Evolutionary conservation across 352 stramenopile genomes (phyloP).

Genomic region (Nothophytophthora sp.): DNA sequence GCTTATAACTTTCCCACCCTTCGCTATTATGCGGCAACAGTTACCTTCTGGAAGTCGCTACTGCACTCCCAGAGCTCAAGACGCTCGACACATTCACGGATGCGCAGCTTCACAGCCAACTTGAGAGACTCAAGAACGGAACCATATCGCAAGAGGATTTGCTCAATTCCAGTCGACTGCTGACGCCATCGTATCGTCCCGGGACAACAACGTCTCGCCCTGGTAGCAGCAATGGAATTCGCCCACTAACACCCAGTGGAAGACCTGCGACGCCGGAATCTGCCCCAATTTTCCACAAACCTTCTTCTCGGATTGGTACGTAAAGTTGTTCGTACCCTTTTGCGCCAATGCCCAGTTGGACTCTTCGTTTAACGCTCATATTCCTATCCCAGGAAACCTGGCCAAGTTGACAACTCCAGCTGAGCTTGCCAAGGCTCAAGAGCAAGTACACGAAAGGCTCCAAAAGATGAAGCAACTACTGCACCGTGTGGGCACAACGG

Average conservation of each 20-base stretch:
- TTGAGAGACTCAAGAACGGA: slow-evolving; percentile 47
- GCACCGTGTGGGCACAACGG: slow-evolving; percentile 28
- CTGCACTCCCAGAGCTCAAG: slow-evolving; percentile 50
- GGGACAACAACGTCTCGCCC: slow-evolving; percentile 30
- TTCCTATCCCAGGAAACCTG: slow-evolving; percentile 31
- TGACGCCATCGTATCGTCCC: slow-evolving; percentile 38
- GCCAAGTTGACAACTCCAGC: slow-evolving; percentile 42
- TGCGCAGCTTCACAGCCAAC: slow-evolving; percentile 38
- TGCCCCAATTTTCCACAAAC: slow-evolving; percentile 51
- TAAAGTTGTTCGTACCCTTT: no score
- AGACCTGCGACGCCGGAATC: slow-evolving; percentile 36
- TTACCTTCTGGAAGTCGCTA: slow-evolving; percentile 56
- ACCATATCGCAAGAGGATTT: slow-evolving; percentile 35
- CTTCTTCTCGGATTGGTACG: slow-evolving; percentile 46
- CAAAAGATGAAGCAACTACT: slow-evolving; percentile 65
- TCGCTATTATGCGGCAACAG: no score
- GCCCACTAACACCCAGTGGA: slow-evolving; percentile 27
- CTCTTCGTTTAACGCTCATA: background rate
- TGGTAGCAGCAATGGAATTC: slow-evolving; percentile 23
- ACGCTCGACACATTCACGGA: slow-evolving; percentile 66
- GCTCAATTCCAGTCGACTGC: slow-evolving; percentile 26
- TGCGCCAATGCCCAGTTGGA: background rate
- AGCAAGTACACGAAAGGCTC: slow-evolving; percentile 49
- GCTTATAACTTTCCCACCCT: no score
- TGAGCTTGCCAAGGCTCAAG: slow-evolving; percentile 54